A percentile compares a stretch with the other conserved stretches of the same genome.
These are phyloP conservation scores for Populus nigra DNA, from an alignment of 345 rosid genomes.

Conservation along the genomic window DNA sequence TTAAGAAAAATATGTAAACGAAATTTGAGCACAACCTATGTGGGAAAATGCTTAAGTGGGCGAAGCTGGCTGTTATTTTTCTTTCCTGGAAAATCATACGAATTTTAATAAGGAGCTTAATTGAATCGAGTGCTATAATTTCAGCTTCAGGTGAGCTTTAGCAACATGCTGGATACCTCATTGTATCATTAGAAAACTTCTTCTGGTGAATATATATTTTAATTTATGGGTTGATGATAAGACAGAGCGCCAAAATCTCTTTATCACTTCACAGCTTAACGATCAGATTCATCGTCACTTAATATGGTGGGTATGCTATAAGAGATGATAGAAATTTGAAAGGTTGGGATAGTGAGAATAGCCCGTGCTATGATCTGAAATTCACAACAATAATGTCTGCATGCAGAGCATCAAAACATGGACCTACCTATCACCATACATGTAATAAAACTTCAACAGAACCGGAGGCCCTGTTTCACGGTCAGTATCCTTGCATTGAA, in stretches of 20 bases:
- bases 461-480: not conserved
- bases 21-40: constrained; percentile 13
- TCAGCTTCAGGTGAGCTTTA: too few relatives aligned
- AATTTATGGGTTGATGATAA: too few relatives aligned
- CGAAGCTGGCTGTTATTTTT: not conserved
- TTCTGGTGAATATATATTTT: too few relatives aligned
- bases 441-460: constrained; percentile 1
- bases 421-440: not conserved
- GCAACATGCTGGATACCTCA: too few relatives aligned
- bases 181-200: too few relatives aligned
- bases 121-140: too few relatives aligned
- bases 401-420: not conserved
- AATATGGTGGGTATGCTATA: not conserved
- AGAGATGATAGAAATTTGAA: not conserved
- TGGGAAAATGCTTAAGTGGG: constrained; percentile 16
- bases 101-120: too few relatives aligned
- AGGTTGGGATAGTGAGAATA: not conserved
- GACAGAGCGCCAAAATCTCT: too few relatives aligned
- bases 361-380: not conserved
- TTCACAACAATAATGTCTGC: not conserved
- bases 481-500: not conserved
- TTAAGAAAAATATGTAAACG: not conserved
- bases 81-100: not conserved
- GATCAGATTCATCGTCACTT: not conserved
- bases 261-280: too few relatives aligned